These are phyloP conservation scores for Diplodia scrobiculata DNA, from an alignment of 2,329 filamentous ascomycete genomes.

Conservation along the genomic window DNA sequence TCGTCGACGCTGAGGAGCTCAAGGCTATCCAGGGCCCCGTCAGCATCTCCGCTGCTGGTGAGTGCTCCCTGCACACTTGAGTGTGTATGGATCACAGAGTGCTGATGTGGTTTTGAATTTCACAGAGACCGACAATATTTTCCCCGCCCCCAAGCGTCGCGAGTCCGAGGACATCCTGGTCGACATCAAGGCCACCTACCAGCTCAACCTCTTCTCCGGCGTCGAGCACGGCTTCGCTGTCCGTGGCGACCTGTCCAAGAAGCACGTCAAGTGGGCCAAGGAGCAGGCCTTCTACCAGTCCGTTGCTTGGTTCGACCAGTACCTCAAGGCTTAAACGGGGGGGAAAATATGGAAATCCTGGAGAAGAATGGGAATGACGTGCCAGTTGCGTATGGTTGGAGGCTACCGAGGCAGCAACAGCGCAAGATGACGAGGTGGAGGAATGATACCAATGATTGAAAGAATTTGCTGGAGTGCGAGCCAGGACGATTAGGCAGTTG, in stretches of 20 bases:
- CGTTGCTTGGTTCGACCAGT: slow-evolving; percentile 72
- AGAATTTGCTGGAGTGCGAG: neutral
- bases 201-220: slow-evolving; percentile 74
- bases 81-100: neutral
- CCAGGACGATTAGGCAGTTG: neutral
- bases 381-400: neutral
- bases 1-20: slow-evolving; percentile 66
- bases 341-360: neutral
- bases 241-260: slow-evolving; percentile 63
- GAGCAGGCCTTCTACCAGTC: slow-evolving; percentile 81
- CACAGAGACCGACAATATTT: slow-evolving; percentile 61
- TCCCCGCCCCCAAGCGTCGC: slow-evolving; percentile 59
- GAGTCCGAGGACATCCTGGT: slow-evolving; percentile 62
- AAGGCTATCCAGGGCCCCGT: slow-evolving; percentile 59
- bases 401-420: neutral
- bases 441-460: slow-evolving; percentile 8
- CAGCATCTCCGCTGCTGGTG: slow-evolving; percentile 64
- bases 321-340: slow-evolving; percentile 49
- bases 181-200: slow-evolving; percentile 62
- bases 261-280: slow-evolving; percentile 67
- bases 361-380: too few species aligned
- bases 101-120: too few species aligned
- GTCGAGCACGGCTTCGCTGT: slow-evolving; percentile 76
- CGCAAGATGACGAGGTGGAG: neutral
- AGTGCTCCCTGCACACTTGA: neutral